Evolutionary conservation across 495 filamentous ascomycete species (phyloP), one percentile per base, ranked within the genome.

Genomic region (Penicillium simplicissimum): DNA sequence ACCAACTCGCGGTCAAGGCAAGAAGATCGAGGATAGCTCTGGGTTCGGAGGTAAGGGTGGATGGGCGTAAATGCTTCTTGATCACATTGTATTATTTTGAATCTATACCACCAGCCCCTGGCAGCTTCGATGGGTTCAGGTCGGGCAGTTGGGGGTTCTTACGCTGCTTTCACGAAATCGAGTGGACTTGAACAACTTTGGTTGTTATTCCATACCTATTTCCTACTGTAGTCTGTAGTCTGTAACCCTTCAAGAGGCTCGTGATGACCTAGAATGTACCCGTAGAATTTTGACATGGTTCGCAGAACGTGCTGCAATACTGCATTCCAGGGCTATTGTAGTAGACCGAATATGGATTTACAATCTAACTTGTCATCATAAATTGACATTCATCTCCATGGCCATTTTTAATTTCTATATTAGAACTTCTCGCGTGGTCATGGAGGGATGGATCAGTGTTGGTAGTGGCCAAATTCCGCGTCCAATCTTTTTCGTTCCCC

Each of bases 21-120:
- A 85, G 79, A 88, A 87, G 64, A 83, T 82, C 28, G 88, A 88
- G 63, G 87, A 89, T 45, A 82, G 73, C 59, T 82, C 79, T 58
- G 82, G 82, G 9, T 85, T 85, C 69, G 84, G 75, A n/a, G 82
- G 83, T 4, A 87, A 87, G 60, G 82, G 84, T 8, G 84, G 83
- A 19, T 84, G 78, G 75, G 67, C 69, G 25, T 63, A 43, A 58
- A 53, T 35, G 31, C 17, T 45, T 15, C 35, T 36, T 21, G 28
- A 13, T 10, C 7, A 11, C 2, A n/a, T 25, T 58, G 42, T 58
- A 49, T 23, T 49, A 58, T 58, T 31, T 56, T 57, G 37, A 47
- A 57, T 47, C 31, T 47, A 57, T 57, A 57, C 55, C 54, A 56
- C 40, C 15, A 34, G 21, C 28, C 40, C 19, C 17, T 13, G 2